Percentiles rank a stretch among this genome's conserved stretches.
Conservation (phyloP, 768 basidiomycete species). For the Tremella fuciformis region DNA sequence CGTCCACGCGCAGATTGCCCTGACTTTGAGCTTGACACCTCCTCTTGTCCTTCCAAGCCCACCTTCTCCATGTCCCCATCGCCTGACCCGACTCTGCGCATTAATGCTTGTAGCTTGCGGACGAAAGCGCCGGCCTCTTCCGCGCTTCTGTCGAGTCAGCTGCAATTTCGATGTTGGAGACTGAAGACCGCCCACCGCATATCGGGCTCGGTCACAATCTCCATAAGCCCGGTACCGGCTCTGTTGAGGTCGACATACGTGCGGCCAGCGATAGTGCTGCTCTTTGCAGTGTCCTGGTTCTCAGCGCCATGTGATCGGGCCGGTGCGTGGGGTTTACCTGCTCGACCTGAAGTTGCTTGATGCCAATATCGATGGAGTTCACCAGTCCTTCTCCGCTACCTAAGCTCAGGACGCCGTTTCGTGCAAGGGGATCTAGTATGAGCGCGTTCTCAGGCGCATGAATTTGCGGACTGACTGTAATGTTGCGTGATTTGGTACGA, state of each 20-base stretch:
- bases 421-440: conserved; percentile 71
- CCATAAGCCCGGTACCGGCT: conserved; percentile 84
- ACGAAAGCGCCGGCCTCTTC: conserved; percentile 90
- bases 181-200: conserved; percentile 58
- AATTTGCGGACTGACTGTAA: conserved; percentile 61
- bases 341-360: conserved; percentile 92
- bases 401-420: conserved; percentile 59
- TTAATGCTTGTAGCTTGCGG: conserved; percentile 70
- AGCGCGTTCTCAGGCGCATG: neutral
- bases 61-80: conserved; percentile 98
- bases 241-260: conserved; percentile 79
- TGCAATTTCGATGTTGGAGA: neutral
- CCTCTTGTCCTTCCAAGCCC: conserved; percentile 6
- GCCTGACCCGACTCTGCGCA: conserved; percentile 79
- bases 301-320: neutral
- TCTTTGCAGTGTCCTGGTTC: conserved; percentile 32
- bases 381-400: conserved; percentile 14
- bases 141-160: conserved; percentile 58
- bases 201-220: conserved; percentile 93
- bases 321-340: conserved; percentile 60
- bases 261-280: conserved; percentile 30
- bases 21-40: conserved; percentile 49
- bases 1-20: conserved; percentile 93
- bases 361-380: conserved; percentile 59
- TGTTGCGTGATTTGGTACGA: conserved; percentile 98